Evolutionary conservation across 768 basidiomycete genomes (phyloP).

Genomic region (Serendipita sp.): DNA sequence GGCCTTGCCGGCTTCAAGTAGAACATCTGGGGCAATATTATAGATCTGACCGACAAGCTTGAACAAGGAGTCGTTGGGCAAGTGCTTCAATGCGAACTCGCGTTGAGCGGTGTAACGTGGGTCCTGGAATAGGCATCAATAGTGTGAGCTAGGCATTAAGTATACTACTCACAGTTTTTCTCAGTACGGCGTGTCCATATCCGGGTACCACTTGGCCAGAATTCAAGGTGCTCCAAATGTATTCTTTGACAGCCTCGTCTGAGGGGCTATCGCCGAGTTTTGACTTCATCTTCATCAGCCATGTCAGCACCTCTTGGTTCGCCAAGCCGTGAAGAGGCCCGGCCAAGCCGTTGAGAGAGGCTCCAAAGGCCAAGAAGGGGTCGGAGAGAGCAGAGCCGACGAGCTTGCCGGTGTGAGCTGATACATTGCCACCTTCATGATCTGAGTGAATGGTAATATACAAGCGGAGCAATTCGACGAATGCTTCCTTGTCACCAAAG

Average conservation of each 20-base stretch:
- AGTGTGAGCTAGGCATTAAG: constrained; percentile 17
- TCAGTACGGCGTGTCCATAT: constrained; percentile 72
- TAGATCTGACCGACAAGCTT: constrained; percentile 85
- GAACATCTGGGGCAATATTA: constrained; percentile 74
- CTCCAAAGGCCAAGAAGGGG: constrained; percentile 88
- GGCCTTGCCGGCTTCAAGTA: constrained; percentile 82
- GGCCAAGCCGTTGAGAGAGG: constrained; percentile 88
- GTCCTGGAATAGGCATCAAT: constrained; percentile 38
- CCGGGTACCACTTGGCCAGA: constrained; percentile 88
- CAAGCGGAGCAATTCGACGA: constrained; percentile 86
- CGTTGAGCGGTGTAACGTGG: constrained; percentile 83
- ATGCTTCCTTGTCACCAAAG: constrained; percentile 70
- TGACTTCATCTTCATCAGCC: constrained; percentile 86
- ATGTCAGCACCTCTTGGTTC: constrained; percentile 92
- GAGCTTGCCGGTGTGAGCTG: constrained; percentile 83
- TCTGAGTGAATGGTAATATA: constrained; percentile 98
- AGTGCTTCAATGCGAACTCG: constrained; percentile 72
- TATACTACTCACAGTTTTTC: constrained; percentile 39
- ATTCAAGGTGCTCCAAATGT: constrained; percentile 90
- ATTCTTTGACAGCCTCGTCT: constrained; percentile 80
- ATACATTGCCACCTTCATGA: constrained; percentile 98
- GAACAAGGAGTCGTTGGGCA: constrained; percentile 80
- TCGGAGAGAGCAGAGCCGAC: constrained; percentile 93
- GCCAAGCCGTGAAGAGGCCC: constrained; percentile 92
- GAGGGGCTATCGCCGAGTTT: constrained; percentile 73